Conservation (phyloP, 345 rosid genomes). For the Sisymbrium irio region DNA sequence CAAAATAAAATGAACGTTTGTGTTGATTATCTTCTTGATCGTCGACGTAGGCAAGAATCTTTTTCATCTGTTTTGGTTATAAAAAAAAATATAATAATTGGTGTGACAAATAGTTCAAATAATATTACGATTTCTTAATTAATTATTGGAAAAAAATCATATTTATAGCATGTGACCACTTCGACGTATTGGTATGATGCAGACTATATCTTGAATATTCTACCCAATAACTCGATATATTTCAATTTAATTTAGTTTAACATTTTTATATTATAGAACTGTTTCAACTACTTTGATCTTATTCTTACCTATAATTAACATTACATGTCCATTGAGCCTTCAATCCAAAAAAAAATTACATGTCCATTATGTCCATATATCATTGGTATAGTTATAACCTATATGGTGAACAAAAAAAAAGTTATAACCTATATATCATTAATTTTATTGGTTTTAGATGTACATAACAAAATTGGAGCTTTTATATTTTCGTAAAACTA, state of each 20-base stretch:
- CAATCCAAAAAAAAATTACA: too few relatives aligned
- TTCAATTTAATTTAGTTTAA: neutral
- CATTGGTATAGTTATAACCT: neutral
- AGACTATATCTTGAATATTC: constrained; percentile 21
- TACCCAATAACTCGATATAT: constrained; percentile 13
- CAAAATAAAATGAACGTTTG: too few relatives aligned
- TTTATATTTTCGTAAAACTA: neutral
- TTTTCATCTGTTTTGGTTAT: constrained; percentile 1
- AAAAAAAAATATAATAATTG: constrained; percentile 16
- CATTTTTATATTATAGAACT: neutral
- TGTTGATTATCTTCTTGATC: constrained; percentile 1
- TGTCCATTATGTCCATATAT: neutral
- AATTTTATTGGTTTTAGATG: neutral
- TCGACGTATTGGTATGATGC: constrained; percentile 26
- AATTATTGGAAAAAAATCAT: neutral
- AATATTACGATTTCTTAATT: neutral
- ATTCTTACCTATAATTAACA: neutral
- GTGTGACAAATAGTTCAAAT: constrained; percentile 19
- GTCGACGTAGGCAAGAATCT: constrained; percentile 15
- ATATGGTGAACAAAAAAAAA: too few relatives aligned
- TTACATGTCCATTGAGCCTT: neutral
- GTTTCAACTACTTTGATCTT: constrained; percentile 11
- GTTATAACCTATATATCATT: neutral
- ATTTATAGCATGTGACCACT: constrained; percentile 25
- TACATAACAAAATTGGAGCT: neutral